These are phyloP conservation scores for Neoscytalidium dimidiatum DNA, from an alignment of 2,329 filamentous ascomycete species.

Conservation along the genomic window DNA sequence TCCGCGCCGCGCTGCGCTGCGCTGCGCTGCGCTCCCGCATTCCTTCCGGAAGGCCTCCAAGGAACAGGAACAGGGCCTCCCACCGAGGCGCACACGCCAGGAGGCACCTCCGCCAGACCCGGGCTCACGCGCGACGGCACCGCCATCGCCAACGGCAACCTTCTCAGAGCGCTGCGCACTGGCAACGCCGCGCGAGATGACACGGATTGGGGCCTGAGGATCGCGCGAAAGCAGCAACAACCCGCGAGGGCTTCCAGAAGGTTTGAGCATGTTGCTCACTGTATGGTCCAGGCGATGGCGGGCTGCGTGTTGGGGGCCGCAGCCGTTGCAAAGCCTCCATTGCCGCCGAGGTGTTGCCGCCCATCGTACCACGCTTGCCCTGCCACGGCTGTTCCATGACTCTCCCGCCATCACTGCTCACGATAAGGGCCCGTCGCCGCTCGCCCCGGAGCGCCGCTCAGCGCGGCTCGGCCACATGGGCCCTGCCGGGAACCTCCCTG, in stretches of 20 bases:
- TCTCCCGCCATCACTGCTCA: neutral
- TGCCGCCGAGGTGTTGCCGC: neutral
- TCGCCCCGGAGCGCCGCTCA: neutral
- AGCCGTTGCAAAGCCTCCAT: neutral
- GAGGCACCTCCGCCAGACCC: neutral
- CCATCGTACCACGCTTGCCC: slow-evolving; percentile 8
- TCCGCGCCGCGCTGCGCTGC: neutral
- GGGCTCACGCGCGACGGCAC: neutral
- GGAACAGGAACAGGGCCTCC: neutral
- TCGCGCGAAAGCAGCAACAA: neutral
- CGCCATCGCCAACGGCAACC: neutral
- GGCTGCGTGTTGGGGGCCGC: neutral
- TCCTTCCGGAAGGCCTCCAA: neutral
- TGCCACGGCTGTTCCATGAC: slow-evolving; percentile 7
- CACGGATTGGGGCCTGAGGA: neutral
- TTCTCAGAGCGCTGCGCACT: neutral
- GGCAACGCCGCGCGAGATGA: neutral
- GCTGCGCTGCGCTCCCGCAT: neutral
- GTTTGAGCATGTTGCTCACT: neutral
- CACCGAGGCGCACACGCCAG: neutral
- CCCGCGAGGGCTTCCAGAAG: neutral
- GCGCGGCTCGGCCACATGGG: neutral
- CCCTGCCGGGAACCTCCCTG: neutral
- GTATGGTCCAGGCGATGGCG: neutral
- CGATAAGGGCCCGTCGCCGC: neutral